These are phyloP conservation scores for Aspergillus luchuensis DNA, from an alignment of 2,329 filamentous ascomycete genomes.

Conservation along the genomic window DNA sequence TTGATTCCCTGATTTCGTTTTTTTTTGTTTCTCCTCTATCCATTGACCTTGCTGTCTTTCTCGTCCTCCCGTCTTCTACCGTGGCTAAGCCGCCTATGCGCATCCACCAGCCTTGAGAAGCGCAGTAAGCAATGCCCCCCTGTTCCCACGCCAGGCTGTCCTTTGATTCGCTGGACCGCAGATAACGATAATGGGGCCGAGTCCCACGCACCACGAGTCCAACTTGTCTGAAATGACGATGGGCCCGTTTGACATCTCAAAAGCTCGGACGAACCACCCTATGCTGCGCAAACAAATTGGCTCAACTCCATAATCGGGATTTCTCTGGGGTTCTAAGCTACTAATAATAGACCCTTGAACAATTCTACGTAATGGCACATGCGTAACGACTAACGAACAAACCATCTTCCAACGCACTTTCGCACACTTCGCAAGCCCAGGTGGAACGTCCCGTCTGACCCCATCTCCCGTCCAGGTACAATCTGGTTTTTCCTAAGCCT, in stretches of 20 bases:
- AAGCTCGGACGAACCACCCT: conserved; percentile 4
- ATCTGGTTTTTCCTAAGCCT: not conserved
- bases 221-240: not conserved
- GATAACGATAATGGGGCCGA: conserved; percentile 12
- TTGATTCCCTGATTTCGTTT: not conserved
- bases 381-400: not conserved
- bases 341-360: not conserved
- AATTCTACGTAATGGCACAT: not conserved
- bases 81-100: not conserved
- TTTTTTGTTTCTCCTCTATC: not conserved
- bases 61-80: not conserved
- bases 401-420: not conserved
- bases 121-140: conserved; percentile 6
- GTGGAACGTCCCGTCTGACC: not conserved
- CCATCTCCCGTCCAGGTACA: not conserved
- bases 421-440: not conserved
- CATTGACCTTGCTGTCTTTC: not conserved
- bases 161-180: conserved; percentile 15
- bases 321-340: not conserved
- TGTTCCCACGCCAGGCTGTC: conserved; percentile 1
- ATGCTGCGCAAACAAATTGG: not conserved
- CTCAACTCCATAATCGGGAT: not conserved
- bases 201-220: conserved; percentile 13
- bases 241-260: conserved; percentile 4
- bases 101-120: not conserved